Conservation (phyloP, 371 early-diverging fungal species). For the Mortierella sp. region DNA sequence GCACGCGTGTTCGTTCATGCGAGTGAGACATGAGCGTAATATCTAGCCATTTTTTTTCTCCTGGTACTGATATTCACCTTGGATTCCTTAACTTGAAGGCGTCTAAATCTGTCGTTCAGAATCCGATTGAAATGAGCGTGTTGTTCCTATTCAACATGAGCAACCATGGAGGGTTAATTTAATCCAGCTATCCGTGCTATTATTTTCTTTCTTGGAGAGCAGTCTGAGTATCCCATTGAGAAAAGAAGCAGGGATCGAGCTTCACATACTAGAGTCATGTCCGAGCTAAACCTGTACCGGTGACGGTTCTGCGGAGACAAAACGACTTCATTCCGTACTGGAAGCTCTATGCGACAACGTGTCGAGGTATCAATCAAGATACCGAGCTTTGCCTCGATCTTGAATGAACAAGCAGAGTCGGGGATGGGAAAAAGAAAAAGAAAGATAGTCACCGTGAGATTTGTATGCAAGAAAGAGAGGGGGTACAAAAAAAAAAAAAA, state of each 20-base stretch:
- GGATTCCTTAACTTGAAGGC: constrained; percentile 59
- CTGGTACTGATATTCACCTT: constrained; percentile 34
- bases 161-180: neutral
- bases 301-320: constrained; percentile 29
- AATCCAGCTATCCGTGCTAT: no score
- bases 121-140: constrained; percentile 74
- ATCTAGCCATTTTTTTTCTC: no score
- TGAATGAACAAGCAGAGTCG: no score
- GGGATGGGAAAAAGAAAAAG: neutral
- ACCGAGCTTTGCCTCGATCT: constrained; percentile 91
- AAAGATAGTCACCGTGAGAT: neutral
- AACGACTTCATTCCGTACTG: constrained; percentile 66
- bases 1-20: no score
- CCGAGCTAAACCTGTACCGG: constrained; percentile 68
- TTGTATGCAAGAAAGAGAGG: neutral
- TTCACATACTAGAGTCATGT: constrained; percentile 65
- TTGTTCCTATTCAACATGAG: constrained; percentile 54
- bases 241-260: neutral
- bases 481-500: neutral
- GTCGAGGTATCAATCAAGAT: constrained; percentile 72
- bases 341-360: constrained; percentile 65
- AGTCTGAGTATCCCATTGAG: neutral
- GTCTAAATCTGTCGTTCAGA: constrained; percentile 67
- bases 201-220: no score
- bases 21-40: no score